Evolutionary conservation across 179 eudicot species (phyloP), one percentile per base, ranked within the genome.

Genomic region (Sideroxylon spinosum): DNA sequence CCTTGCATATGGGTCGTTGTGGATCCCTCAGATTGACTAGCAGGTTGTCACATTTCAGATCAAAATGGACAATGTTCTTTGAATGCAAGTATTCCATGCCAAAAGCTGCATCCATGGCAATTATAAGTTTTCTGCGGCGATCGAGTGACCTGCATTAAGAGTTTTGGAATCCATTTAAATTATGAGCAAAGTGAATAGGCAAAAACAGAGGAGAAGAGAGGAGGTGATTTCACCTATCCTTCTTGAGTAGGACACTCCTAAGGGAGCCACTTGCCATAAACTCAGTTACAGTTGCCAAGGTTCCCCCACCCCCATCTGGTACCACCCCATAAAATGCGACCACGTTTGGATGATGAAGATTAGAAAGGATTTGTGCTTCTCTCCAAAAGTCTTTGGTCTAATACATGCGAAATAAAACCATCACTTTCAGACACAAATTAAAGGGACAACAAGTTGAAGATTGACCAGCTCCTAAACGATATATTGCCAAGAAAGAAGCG

Each of bases 241-340:
- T 94, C 83, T 86, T 94, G 4, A 90, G 57, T 65, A 94, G 82
- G 72, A 86, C 98, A 86, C 78, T 86, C 83, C 93, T 88, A 44
- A 94, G 94, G 70, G 98, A 94, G 66, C 98, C 98, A 79, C 92
- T 91, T 68, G 92, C 90, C 98, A 94, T 92, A 77, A 79, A 94
- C 79, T 94, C 98, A 57, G 98, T 86, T 77, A 92, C 98, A 76
- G 98, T 94, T 48, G 97, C 98, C 86, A 94, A 87, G 49, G 97
- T 94, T 78, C 97, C 97, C 70, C 90, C 98, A 67, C 86, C 84
- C 19, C 97, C 97, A 84, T 94, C 98, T 73, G 98, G 98, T 32
- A 94, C 98, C 71, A 94, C 97, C 63, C 98, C 98, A 80, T 94
- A 94, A 82, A 94, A 94, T 80, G 98, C 98, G 57, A 94, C 88